A percentile compares a stretch with the other conserved stretches of the same genome.
phyloP scores from a whole-genome alignment of 1,284 basidiomycete species.

The Ustilago xerochloae region DNA sequence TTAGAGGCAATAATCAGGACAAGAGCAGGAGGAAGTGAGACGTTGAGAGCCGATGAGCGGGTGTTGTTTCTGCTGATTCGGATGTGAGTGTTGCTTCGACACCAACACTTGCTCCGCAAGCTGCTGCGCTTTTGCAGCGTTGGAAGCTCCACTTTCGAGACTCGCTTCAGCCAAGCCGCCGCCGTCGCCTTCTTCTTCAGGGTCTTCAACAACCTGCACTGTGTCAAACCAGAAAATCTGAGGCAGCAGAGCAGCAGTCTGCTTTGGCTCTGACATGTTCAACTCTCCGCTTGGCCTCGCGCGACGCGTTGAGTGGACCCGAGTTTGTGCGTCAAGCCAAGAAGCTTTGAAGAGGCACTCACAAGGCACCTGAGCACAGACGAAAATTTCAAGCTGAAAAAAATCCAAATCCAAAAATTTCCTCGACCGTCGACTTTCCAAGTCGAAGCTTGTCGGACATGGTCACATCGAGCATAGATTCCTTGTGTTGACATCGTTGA shows the following conservation, averaged over 20 bases:
- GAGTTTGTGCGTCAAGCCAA: not conserved
- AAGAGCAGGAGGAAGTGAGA: not conserved
- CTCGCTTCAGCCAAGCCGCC: slow-evolving; percentile 3
- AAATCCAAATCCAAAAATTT: slow-evolving; percentile 3
- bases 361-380: slow-evolving; percentile 14
- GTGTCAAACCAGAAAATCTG: not conserved
- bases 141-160: slow-evolving; percentile 21
- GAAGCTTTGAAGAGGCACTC: too few relatives aligned
- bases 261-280: not conserved
- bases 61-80: not conserved
- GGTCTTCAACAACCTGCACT: not conserved
- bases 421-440: not conserved
- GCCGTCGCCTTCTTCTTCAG: not conserved
- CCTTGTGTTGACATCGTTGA: slow-evolving; percentile 5
- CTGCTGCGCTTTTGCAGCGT: too few relatives aligned
- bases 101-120: slow-evolving; percentile 7
- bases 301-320: slow-evolving; percentile 42
- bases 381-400: not conserved
- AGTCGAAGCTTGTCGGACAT: not conserved
- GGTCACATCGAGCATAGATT: slow-evolving; percentile 2
- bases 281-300: slow-evolving; percentile 4
- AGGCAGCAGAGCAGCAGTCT: not conserved
- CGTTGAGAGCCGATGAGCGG: too few relatives aligned
- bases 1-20: not conserved
- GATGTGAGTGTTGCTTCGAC: slow-evolving; percentile 14